These are phyloP conservation scores for Cunninghamia lanceolata DNA, from an alignment of 75 land plant species.

Conservation along the genomic window DNA sequence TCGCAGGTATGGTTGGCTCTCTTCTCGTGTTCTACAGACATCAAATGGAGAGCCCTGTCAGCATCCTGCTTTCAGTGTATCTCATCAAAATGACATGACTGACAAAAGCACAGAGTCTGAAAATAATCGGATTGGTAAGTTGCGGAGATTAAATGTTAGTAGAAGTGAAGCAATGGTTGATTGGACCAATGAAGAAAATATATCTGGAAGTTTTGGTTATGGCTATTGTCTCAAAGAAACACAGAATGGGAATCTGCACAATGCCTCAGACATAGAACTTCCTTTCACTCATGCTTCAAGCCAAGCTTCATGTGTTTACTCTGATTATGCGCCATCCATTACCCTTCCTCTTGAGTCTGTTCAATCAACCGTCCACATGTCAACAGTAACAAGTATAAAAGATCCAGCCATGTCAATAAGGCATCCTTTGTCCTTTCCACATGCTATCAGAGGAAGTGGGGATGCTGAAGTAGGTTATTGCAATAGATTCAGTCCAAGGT, in stretches of 20 bases:
- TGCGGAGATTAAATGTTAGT: background rate
- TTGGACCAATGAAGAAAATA: background rate
- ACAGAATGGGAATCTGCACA: slow-evolving; percentile 5
- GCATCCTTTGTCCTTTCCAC: background rate
- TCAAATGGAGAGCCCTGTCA: slow-evolving; percentile 13
- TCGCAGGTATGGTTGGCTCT: slow-evolving; percentile 62
- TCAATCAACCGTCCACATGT: slow-evolving; percentile 5
- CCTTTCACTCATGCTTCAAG: background rate
- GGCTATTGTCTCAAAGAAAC: background rate
- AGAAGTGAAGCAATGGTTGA: background rate
- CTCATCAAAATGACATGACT: background rate
- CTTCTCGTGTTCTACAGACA: slow-evolving; percentile 4
- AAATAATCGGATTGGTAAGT: background rate
- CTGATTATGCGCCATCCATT: background rate
- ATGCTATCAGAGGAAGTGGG: background rate
- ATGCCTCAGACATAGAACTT: background rate
- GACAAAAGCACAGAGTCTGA: background rate
- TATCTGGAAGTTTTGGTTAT: slow-evolving; percentile 1
- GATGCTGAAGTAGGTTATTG: background rate
- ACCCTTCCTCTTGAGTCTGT: slow-evolving; percentile 7
- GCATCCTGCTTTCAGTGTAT: slow-evolving; percentile 8
- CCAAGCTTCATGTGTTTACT: background rate
- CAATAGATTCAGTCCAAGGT: background rate
- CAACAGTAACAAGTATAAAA: slow-evolving; percentile 3
- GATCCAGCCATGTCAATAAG: background rate